Evolutionary conservation across 306 rosid genomes (phyloP).

Genomic region (Lagenaria siceraria): DNA sequence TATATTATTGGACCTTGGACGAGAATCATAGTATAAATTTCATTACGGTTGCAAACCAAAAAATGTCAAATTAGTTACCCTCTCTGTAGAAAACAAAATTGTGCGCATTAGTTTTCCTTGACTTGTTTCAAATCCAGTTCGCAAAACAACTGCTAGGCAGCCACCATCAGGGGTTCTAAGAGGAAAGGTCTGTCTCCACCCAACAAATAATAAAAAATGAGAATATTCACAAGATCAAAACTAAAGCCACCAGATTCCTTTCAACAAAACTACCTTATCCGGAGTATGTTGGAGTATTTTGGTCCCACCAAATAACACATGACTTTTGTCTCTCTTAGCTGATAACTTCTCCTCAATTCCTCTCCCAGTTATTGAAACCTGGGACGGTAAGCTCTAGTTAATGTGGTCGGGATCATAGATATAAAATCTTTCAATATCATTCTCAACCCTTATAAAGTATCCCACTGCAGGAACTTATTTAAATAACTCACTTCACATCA

Average conservation of each 20-base stretch:
- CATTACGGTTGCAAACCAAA: slow-evolving; percentile 6
- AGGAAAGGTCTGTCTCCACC: slow-evolving; percentile 60
- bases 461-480: neutral
- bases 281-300: slow-evolving; percentile 95
- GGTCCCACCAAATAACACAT: slow-evolving; percentile 91
- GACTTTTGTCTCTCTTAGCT: slow-evolving; percentile 70
- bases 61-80: slow-evolving; percentile 42
- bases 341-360: slow-evolving; percentile 72
- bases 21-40: neutral
- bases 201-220: slow-evolving; percentile 10
- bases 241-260: neutral
- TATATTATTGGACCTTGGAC: neutral
- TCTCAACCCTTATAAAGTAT: neutral
- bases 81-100: slow-evolving; percentile 89
- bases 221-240: neutral
- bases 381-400: slow-evolving; percentile 17
- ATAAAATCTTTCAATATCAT: neutral
- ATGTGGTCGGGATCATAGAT: neutral
- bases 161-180: slow-evolving; percentile 94
- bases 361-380: slow-evolving; percentile 67
- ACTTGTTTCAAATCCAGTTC: slow-evolving; percentile 99
- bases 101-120: slow-evolving; percentile 99
- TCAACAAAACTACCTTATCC: slow-evolving; percentile 53
- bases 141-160: slow-evolving; percentile 86
- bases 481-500: neutral